Evolutionary conservation across 805 yeast species (phyloP), one percentile per base, ranked within the genome.

Genomic region (Wickerhamiella sorbophila): DNA sequence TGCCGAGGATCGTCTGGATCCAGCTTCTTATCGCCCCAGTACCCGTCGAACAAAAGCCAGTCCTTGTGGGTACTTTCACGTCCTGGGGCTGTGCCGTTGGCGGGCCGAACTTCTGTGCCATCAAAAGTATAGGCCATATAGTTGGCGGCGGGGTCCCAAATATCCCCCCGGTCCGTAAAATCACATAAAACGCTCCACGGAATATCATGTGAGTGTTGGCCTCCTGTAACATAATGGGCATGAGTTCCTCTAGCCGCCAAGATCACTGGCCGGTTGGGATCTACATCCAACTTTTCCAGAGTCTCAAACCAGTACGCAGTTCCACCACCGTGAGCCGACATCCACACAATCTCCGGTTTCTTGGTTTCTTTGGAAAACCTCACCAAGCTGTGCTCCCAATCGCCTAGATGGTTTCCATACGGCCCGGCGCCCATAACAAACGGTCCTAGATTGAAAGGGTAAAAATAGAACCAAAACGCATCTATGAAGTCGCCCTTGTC

Each of bases 251-350:
- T 69, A 0, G 96, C 95, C 17, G 91, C 74, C 59, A 82, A 91
- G 1, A 91, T 72, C 17, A 86, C 70, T 0, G 97, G 96, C 50
- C 81, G 67, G 26, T 52, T 52, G 8, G 56, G 51, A 40, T 66
- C 62, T 14, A 40, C 33, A 35, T 47, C 42, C 14, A 33, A 36
- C 31, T 41, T 40, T n/a, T 85, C 94, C 42, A 87, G 60, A 19
- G 84, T 79, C n/a, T 71, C 67, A 57, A 77, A 87, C 47, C 70
- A 69, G 57, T 79, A 88, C 0, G 94, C 95, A 24, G 86, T 79
- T 5, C 98, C 98, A 10, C 97, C 96, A 1, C 96, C 95, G 60
- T 88, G 98, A 1, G 96, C 97, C 22, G 93, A 79, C 93, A 91
- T 81, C 97, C 97, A 88, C 17, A 87, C 75, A 41, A 80, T 72